Percentiles rank a stretch among this genome's conserved stretches.
phyloP scores from a whole-genome alignment of 2,329 filamentous ascomycete genomes.

The Fusarium praegraminearum region DNA sequence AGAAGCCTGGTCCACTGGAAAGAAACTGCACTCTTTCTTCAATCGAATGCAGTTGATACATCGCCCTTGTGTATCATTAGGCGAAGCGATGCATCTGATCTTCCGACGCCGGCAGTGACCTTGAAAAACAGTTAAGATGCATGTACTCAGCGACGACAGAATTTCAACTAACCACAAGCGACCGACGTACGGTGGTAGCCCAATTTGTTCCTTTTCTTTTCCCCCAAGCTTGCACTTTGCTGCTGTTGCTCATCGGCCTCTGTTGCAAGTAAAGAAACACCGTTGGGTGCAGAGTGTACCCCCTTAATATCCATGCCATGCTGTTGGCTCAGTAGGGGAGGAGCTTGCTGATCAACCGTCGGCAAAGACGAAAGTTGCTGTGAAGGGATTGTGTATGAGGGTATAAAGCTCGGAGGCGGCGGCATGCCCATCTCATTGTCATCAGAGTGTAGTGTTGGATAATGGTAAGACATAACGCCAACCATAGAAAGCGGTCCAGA shows the following conservation, averaged over 20 bases:
- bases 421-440: constrained; percentile 58
- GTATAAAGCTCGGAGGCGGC: constrained; percentile 54
- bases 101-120: constrained; percentile 93
- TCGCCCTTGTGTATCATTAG: constrained; percentile 77
- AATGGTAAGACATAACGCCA: constrained; percentile 62
- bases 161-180: constrained; percentile 83
- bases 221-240: constrained; percentile 54
- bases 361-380: constrained; percentile 49
- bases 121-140: constrained; percentile 53
- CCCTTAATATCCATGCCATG: constrained; percentile 58
- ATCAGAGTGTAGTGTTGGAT: constrained; percentile 58
- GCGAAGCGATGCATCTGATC: constrained; percentile 86
- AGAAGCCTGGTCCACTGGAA: constrained; percentile 83
- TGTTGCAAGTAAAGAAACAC: constrained; percentile 57
- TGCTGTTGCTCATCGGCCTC: constrained; percentile 49
- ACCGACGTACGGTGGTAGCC: constrained; percentile 96
- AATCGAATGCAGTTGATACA: constrained; percentile 94
- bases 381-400: constrained; percentile 48
- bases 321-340: constrained; percentile 53
- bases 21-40: constrained; percentile 95
- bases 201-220: constrained; percentile 84
- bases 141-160: not conserved
- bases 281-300: constrained; percentile 63
- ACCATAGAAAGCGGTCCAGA: constrained; percentile 34
- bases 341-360: constrained; percentile 52